Percentiles rank a stretch among this genome's conserved stretches.
Conservation (phyloP, 2,329 filamentous ascomycete genomes). For the Xylaria hypoxylon region DNA sequence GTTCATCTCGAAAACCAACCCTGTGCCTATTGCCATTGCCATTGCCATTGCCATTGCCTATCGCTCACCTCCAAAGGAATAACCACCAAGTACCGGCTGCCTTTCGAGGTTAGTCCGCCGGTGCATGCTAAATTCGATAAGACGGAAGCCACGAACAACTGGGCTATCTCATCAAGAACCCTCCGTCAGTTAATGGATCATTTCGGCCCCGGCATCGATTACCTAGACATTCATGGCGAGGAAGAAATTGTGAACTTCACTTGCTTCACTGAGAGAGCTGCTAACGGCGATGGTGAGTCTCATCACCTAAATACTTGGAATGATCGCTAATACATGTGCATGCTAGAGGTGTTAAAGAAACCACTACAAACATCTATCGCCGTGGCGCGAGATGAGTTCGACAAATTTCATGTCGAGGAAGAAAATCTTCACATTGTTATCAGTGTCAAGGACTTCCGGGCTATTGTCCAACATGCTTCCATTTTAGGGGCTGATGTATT, state of each 20-base stretch:
- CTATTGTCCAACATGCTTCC: constrained; percentile 80
- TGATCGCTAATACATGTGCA: constrained; percentile 35
- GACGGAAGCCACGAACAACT: constrained; percentile 73
- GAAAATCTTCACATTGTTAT: constrained; percentile 83
- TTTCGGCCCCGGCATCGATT: constrained; percentile 83
- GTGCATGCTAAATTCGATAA: constrained; percentile 81
- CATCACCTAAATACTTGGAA: not conserved
- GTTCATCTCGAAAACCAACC: constrained; percentile 31
- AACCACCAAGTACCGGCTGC: constrained; percentile 80
- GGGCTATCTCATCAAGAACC: constrained; percentile 77
- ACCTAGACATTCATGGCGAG: constrained; percentile 81
- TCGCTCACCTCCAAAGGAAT: constrained; percentile 63
- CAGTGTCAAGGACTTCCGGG: constrained; percentile 84
- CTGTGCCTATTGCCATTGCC: constrained; percentile 16
- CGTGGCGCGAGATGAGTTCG: constrained; percentile 80
- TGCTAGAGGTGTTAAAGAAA: constrained; percentile 78
- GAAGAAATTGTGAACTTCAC: constrained; percentile 80
- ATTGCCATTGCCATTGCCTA: too few species aligned
- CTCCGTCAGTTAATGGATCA: constrained; percentile 82
- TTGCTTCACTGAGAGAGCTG: constrained; percentile 83
- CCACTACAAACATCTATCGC: constrained; percentile 84
- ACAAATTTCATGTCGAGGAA: constrained; percentile 75
- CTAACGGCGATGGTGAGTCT: constrained; percentile 70
- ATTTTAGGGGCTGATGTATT: constrained; percentile 74
- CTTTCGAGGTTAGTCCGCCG: constrained; percentile 79